Base-by-base conservation (phyloP, 768 basidiomycete genomes). In the Phylloporus sp. region DNA sequence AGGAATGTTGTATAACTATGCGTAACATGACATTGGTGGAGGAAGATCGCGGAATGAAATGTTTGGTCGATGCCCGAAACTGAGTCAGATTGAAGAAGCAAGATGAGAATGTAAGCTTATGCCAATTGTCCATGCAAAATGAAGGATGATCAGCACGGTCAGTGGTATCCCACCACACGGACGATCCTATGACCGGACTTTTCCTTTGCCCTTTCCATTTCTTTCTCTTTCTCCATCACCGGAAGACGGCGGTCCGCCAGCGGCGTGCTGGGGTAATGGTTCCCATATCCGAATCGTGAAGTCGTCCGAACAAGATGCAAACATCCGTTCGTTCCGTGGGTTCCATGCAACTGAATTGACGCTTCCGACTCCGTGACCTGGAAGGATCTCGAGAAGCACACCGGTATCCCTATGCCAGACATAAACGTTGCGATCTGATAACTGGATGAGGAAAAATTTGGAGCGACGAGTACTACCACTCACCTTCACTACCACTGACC, bases 301-400 rank as follows among this genome's bases (percentile, higher is more conserved):
- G 69, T 99, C 95, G 64, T 99, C 95, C 35, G 91, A 91, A 65
- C 92, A 96, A 34, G 90, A 92, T 26, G 96, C 96, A 69, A 98
- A 97, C 84, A 97, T 87, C 47, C 84, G 81, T 55, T 82, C 78
- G 61, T 91, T 86, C 40, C 75, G 74, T 17, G 91, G 92, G 66
- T 96, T 94, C 96, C 96, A 99, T 28, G 93, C 86, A 14, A 98
- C 94, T 13, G 88, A 84, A 64, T 97, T 99, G 51, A 99, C 94
- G 52, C 86, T 88, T 32, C 92, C 93, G 47, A 71, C 71, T n/a
- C 81, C 83, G 58, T 98, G 95, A 0, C 96, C 96, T 4, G 78
- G 65, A 3, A 99, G 77, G n/a, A 83, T 76, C 64, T 96, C 91
- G n/a, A 98, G 74, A 35, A 94, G 74, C 3, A 76, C 71, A 3